Conservation (phyloP, 2,329 filamentous ascomycete species). For the Ceratocystis smalleyi region DNA sequence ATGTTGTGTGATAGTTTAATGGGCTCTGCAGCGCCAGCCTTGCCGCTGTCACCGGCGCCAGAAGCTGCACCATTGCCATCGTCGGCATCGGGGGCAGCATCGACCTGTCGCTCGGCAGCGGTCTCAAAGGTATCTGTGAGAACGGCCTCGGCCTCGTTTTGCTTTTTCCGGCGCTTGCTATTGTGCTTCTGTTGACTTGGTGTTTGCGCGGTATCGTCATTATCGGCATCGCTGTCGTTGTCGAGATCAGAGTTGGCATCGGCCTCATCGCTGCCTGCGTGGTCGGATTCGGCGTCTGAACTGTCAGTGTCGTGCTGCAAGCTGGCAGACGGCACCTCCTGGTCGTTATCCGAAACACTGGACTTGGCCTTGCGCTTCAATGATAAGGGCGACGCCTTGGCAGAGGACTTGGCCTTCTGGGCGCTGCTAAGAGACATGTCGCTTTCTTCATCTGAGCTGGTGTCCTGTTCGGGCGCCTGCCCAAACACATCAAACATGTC, state of each 20-base stretch:
- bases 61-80: slow-evolving; percentile 4
- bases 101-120: slow-evolving; percentile 75
- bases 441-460: slow-evolving; percentile 29
- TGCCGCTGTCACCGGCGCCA: background rate
- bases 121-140: slow-evolving; percentile 91
- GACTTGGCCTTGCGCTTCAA: slow-evolving; percentile 20
- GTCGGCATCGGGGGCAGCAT: slow-evolving; percentile 12
- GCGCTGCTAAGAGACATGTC: background rate
- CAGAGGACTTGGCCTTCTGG: background rate
- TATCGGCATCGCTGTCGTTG: slow-evolving; percentile 24
- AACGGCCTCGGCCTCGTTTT: slow-evolving; percentile 52
- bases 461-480: slow-evolving; percentile 37
- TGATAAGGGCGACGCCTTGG: background rate
- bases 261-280: slow-evolving; percentile 21
- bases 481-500: slow-evolving; percentile 75
- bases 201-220: slow-evolving; percentile 21
- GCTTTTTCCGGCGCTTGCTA: slow-evolving; percentile 47
- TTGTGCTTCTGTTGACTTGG: slow-evolving; percentile 23
- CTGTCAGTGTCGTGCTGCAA: slow-evolving; percentile 36
- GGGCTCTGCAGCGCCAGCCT: slow-evolving; percentile 39
- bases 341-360: background rate
- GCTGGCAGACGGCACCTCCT: background rate
- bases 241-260: slow-evolving; percentile 21
- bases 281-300: background rate
- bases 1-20: slow-evolving; percentile 92